Evolutionary conservation across 2,329 filamentous ascomycete genomes (phyloP), one percentile per base, ranked within the genome.

Genomic region (Monosporascus ibericus): DNA sequence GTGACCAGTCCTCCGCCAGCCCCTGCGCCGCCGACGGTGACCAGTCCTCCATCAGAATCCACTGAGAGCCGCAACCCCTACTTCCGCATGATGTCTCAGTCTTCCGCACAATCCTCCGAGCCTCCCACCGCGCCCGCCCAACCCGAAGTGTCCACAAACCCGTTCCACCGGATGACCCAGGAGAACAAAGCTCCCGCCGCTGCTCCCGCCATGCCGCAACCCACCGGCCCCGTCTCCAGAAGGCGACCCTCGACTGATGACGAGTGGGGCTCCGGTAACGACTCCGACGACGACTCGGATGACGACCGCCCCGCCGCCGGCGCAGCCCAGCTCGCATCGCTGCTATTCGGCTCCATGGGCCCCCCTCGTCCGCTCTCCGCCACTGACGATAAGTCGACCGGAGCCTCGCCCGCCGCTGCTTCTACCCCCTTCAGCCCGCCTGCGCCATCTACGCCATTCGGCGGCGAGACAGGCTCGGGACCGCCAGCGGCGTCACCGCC

Each of bases 341-440:
- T 96, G 55, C 79, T 99, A 20, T 99, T 99, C 68, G 92, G 94
- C 54, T 96, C 92, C 49, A 97, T 99, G 92, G 92, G 83, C 9
- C 92, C 94, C 39, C 92, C 94, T 15, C 85, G 92, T 49, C 92
- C 92, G 30, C 73, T 96, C 44, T 95, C 90, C 20, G 87, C 90
- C 6, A 84, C 89, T 68, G 90, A 88, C 51, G 85, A 88, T 59
- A 88, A 88, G 61, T 75, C 75, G 8, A 66, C 69, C 27, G 63
- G 68, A 9, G 68, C 74, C 18, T 72, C 70, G 6, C 70, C 68
- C 9, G 76, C 66, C 18, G 67, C 68, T 40, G 63, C 70, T 36
- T 68, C 68, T n/a, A 62, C 70, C 15, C 64, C 66, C 4, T 63
- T 68, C 24, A 65, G 60, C 25, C 62, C 69, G 27, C 63, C 64